Conservation (phyloP, 805 yeast species). For the Schizosaccharomyces osmophilus region DNA sequence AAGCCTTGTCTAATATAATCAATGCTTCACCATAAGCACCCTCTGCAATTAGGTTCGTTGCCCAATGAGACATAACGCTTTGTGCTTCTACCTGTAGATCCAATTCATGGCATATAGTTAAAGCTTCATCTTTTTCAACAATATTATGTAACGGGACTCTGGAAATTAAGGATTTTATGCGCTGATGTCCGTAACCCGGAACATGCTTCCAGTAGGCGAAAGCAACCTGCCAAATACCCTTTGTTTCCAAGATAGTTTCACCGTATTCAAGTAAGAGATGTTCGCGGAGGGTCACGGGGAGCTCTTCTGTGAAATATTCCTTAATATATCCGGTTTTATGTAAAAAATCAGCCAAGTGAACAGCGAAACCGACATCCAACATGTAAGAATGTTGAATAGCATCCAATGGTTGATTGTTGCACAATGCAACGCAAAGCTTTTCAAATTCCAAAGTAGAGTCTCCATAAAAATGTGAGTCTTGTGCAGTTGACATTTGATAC, state of each 20-base stretch:
- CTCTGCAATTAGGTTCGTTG: neutral
- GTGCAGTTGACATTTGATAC: neutral
- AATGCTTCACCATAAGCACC: neutral
- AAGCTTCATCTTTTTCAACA: neutral
- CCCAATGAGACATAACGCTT: neutral
- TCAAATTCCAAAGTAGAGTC: neutral
- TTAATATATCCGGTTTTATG: neutral
- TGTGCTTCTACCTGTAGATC: neutral
- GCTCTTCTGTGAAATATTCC: neutral
- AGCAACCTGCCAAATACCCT: neutral
- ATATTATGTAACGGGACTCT: neutral
- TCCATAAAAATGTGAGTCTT: neutral
- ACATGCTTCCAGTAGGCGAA: neutral
- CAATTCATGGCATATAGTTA: neutral
- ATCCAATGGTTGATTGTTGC: neutral
- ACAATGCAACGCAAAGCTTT: neutral
- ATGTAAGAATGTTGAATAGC: neutral
- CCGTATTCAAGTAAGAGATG: neutral
- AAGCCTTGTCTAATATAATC: neutral
- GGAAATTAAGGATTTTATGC: neutral
- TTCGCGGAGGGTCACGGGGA: neutral
- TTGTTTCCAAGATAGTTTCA: neutral
- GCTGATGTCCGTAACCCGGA: neutral
- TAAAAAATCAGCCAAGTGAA: neutral
- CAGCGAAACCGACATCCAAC: neutral